Percentiles rank a stretch among this genome's conserved stretches.
Evolutionary conservation across 2,329 filamentous ascomycete species (phyloP).

Genomic region (Magnaporthales sp.): DNA sequence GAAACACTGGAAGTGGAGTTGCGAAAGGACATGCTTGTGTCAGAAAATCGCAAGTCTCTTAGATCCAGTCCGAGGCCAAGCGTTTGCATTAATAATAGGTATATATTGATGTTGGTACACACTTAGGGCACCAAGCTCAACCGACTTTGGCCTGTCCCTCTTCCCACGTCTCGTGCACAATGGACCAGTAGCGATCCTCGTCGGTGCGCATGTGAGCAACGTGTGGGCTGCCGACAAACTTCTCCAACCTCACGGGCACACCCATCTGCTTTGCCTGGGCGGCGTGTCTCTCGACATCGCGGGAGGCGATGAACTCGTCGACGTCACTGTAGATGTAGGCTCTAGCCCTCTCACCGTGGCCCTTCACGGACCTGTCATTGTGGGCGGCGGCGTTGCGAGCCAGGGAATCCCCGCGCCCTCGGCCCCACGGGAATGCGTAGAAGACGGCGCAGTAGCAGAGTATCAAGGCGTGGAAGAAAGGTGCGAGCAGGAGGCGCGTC

Average conservation of each 20-base stretch:
- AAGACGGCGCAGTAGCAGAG: conserved; percentile 21
- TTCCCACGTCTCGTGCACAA: conserved; percentile 36
- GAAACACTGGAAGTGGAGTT: background rate
- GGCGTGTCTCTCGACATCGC: conserved; percentile 40
- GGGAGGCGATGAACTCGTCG: conserved; percentile 37
- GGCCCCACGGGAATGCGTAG: conserved; percentile 18
- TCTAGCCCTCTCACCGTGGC: conserved; percentile 29
- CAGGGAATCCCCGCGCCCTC: conserved; percentile 17
- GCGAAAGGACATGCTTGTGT: background rate
- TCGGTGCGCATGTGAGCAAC: conserved; percentile 40
- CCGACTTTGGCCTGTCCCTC: background rate
- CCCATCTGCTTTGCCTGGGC: conserved; percentile 28
- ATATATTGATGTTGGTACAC: background rate
- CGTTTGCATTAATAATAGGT: background rate
- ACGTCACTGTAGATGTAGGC: conserved; percentile 43
- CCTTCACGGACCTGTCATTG: conserved; percentile 23
- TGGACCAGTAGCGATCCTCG: conserved; percentile 39
- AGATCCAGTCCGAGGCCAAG: background rate
- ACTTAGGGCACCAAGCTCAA: background rate
- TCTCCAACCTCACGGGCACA: conserved; percentile 32
- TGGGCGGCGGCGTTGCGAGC: conserved; percentile 24
- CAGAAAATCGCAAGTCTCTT: background rate
- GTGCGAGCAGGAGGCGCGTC: conserved; percentile 19
- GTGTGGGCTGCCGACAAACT: conserved; percentile 38
- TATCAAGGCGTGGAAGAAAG: conserved; percentile 25